Base-by-base conservation (phyloP, 495 filamentous ascomycete species). In the Penicillium roqueforti region DNA sequence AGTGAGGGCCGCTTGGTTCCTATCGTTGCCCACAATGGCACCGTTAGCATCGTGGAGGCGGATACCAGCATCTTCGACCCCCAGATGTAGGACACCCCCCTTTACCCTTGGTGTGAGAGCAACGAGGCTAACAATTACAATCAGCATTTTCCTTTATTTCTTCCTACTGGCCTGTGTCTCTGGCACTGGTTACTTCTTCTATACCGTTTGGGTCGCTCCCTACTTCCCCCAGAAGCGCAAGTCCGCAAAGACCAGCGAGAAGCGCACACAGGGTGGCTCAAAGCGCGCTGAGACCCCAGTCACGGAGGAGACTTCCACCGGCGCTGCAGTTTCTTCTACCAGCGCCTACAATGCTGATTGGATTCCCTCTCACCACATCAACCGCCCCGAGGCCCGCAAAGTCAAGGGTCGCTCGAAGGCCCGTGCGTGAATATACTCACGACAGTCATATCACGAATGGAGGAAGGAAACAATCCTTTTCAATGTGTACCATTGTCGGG, bases 181-280 rank as follows among this genome's bases (percentile, higher is more conserved):
- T 58, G 91, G 86, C 51, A 88, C 87, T 38, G 77, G 84, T 70
- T 96, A 93, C 83, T 97, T 95, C 70, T 91, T 96, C 75, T 98
- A 98, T 80, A 93, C 84, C 70, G 96, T 92, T 66, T 97, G 92
- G 89, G 83, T 98, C 73, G 87, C 91, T 45, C 84, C 90, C n/a
- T 85, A 97, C 65, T 95, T 96, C 83, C 93, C 93, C 25, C 90
- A 96, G 78, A 85, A 91, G 72, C 84, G 83, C 67, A 84, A 86
- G 58, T 65, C 74, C 53, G 82, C 81, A 57, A 87, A 87, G 74
- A 76, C 78, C 55, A 74, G 78, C 40, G 79, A 86, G 65, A 82
- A 83, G 72, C 79, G 76, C 58, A 74, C 82, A 19, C 66, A 76
- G 44, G 76, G 75, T 53, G 76, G 76, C 34, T 57, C 69, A 54